Evolutionary conservation across 2,329 filamentous ascomycete genomes (phyloP), one percentile per base, ranked within the genome.

Genomic region (Thielaviopsis euricoi): DNA sequence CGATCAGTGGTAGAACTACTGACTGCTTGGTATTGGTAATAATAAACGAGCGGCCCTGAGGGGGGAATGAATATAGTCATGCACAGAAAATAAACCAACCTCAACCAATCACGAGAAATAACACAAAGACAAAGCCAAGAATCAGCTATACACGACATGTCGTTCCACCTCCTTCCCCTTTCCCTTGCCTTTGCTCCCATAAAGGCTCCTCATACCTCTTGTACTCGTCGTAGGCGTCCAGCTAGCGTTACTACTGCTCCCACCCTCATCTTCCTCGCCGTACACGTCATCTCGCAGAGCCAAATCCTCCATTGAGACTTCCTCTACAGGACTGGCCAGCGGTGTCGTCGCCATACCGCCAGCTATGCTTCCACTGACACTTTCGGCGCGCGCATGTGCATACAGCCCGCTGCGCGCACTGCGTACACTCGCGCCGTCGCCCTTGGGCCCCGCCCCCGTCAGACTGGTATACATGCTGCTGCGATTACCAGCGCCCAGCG

Each of bases 381-480:
- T 95, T 67, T 95, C 89, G 54, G 87, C 85, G 61, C 88, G 79
- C 1, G 80, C 81, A 68, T 95, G 90, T 0, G 87, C 86, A 52
- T 55, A 68, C 1, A 85, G 71, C 0, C 87, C 88, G 67, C 88
- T 95, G 57, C 87, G 79, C 40, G 94, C 74, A 65, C 88, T 95
- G 57, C 87, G 79, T 29, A 94, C 74, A 66, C 89, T 95, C 10
- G 83, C 82, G 1, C 80, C 86, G 63, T 95, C 88, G 5, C 77
- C 81, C 52, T 68, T 66, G 55, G 33, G 55, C 49, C 3, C 48
- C 46, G 12, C 29, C 5, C 29, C 49, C 29, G 25, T 26, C 33
- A 25, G 74, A 60, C 81, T 81, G 26, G 85, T 81, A 66, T 95
- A 91, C 62, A 86, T 80, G 69, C 87, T 94, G 67, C 86, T 91